phyloP scores from a whole-genome alignment of 257 asterid genomes.

The Henckelia pumila region DNA sequence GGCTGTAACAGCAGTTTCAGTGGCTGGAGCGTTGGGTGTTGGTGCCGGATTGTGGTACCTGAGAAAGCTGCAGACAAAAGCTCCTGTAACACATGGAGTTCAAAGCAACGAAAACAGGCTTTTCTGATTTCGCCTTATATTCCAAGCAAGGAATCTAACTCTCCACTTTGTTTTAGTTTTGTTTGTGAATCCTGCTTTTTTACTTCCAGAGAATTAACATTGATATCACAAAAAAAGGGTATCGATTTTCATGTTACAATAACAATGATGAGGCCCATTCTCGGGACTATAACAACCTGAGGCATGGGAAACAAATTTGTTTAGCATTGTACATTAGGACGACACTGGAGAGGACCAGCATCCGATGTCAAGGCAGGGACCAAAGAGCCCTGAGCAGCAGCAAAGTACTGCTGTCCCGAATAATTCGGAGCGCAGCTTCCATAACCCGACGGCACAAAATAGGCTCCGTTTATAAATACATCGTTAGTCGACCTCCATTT shows the following conservation, averaged over 20 bases:
- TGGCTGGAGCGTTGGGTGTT: slow-evolving; percentile 70
- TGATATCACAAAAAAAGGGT: background rate
- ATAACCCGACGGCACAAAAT: slow-evolving; percentile 43
- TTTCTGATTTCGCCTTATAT: slow-evolving; percentile 34
- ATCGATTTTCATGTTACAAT: background rate
- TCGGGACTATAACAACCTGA: background rate
- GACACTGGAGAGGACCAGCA: slow-evolving; percentile 51
- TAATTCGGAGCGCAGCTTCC: slow-evolving; percentile 46
- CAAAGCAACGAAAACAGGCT: slow-evolving; percentile 82
- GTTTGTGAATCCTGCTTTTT: background rate
- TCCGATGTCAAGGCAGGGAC: slow-evolving; percentile 46
- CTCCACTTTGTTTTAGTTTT: background rate
- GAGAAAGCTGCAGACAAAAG: slow-evolving; percentile 65
- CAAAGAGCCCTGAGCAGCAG: slow-evolving; percentile 38
- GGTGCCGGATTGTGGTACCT: slow-evolving; percentile 90
- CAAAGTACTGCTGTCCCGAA: slow-evolving; percentile 30
- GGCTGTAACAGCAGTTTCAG: slow-evolving; percentile 62
- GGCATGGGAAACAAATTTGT: background rate
- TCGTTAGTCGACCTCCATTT: slow-evolving; percentile 51
- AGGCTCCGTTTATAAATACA: slow-evolving; percentile 47
- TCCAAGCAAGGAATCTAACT: slow-evolving; percentile 26
- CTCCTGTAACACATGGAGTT: slow-evolving; percentile 91
- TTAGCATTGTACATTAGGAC: slow-evolving; percentile 25
- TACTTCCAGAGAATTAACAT: background rate
- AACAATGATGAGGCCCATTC: background rate